These are phyloP conservation scores for Gypsophila paniculata DNA, from an alignment of 179 eudicot species.

Conservation along the genomic window DNA sequence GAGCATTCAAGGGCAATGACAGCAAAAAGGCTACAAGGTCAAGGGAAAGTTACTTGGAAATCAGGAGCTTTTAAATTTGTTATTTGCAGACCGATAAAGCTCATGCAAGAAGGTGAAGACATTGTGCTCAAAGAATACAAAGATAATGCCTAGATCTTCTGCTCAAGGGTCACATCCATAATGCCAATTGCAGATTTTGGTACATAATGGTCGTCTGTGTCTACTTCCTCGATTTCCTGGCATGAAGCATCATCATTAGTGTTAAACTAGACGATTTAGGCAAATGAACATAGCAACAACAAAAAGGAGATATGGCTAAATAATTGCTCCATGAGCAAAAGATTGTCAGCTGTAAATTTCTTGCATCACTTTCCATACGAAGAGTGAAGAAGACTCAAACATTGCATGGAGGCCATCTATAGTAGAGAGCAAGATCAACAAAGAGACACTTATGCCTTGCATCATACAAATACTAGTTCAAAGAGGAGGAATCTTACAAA, in stretches of 20 bases:
- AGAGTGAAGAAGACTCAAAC: background rate
- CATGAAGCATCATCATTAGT: constrained; percentile 4
- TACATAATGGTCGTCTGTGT: constrained; percentile 82
- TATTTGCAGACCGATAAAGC: constrained; percentile 7
- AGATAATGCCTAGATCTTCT: constrained; percentile 34
- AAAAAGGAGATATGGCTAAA: background rate
- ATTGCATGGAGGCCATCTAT: background rate
- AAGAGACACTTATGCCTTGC: background rate
- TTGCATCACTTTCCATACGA: background rate
- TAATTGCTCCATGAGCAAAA: background rate
- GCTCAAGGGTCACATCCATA: constrained; percentile 61
- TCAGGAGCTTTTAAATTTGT: background rate
- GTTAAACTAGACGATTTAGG: background rate
- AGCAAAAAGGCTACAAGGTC: constrained; percentile 8
- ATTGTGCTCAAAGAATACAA: background rate
- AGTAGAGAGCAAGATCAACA: background rate
- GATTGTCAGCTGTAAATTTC: background rate
- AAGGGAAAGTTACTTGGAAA: constrained; percentile 13
- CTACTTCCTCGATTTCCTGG: constrained; percentile 98
- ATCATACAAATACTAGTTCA: background rate
- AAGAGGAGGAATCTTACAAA: background rate
- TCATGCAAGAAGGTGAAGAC: constrained; percentile 5
- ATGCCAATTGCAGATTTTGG: constrained; percentile 81
- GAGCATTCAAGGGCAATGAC: background rate
- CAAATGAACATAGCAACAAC: background rate